These are phyloP conservation scores for Aspergillus persii DNA, from an alignment of 2,329 filamentous ascomycete genomes.

Conservation along the genomic window DNA sequence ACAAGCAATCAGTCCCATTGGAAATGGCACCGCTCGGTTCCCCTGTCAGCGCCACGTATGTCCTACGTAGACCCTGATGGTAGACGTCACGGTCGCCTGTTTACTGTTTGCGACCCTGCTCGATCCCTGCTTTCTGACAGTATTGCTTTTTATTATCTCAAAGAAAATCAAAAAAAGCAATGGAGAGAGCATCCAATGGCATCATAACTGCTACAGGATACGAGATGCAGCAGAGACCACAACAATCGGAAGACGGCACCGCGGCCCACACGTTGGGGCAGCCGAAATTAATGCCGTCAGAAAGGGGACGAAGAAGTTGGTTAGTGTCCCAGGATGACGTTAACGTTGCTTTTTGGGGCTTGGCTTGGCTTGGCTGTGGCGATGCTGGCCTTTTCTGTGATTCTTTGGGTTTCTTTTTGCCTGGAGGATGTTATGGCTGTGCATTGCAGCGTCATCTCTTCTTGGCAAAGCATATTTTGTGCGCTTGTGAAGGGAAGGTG, in stretches of 20 bases:
- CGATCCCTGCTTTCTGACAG: neutral
- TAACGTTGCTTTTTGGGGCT: too few relatives aligned
- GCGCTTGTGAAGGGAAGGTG: too few relatives aligned
- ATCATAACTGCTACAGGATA: neutral
- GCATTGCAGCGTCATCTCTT: neutral
- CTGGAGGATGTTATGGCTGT: neutral
- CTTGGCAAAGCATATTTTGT: too few relatives aligned
- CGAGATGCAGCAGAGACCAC: neutral
- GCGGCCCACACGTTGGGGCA: neutral
- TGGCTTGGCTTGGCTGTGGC: neutral
- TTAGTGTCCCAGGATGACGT: neutral
- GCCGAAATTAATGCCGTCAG: neutral
- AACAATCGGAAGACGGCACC: neutral
- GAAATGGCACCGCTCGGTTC: too few relatives aligned
- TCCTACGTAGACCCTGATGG: too few relatives aligned
- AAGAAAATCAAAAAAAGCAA: neutral
- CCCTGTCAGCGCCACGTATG: too few relatives aligned
- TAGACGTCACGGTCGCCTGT: too few relatives aligned
- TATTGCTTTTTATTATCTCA: neutral
- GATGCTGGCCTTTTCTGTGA: neutral
- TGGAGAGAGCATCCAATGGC: neutral
- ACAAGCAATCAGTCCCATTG: too few relatives aligned
- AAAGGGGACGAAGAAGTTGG: neutral
- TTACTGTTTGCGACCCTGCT: neutral
- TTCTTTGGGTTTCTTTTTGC: neutral